These are phyloP conservation scores for Oldenlandia corymbosa DNA, from an alignment of 257 asterid species.

Conservation along the genomic window DNA sequence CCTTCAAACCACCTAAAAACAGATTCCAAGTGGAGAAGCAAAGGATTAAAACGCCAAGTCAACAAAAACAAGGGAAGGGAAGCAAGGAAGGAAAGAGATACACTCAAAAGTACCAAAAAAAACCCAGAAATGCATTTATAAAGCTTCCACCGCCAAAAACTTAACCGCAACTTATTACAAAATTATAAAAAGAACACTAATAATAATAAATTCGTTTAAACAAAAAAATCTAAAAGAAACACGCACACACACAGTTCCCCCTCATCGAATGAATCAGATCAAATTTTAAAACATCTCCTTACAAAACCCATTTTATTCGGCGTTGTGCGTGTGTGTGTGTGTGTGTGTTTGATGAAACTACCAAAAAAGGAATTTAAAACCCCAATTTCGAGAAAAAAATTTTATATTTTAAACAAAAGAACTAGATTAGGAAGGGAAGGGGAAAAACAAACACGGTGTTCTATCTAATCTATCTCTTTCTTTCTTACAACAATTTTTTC, in stretches of 20 bases:
- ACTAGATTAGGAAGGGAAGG: neutral
- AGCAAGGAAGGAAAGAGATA: too few relatives aligned
- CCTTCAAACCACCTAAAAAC: constrained; percentile 12
- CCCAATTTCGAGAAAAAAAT: neutral
- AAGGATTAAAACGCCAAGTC: constrained; percentile 11
- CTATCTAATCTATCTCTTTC: neutral
- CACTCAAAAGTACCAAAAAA: constrained; percentile 21
- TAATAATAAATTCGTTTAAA: neutral
- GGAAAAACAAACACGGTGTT: neutral
- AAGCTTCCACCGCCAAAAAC: neutral
- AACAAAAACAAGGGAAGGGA: neutral
- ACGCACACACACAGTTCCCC: neutral
- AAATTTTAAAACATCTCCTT: neutral
- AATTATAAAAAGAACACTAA: neutral
- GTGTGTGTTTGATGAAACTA: neutral
- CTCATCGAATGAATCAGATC: constrained; percentile 3
- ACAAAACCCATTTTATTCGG: neutral
- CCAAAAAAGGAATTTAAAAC: neutral
- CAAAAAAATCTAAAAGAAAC: neutral
- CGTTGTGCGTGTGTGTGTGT: neutral
- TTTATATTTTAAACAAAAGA: neutral
- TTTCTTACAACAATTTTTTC: neutral
- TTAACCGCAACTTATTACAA: too few relatives aligned
- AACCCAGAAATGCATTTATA: constrained; percentile 21
- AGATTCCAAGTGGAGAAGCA: constrained; percentile 20